These are phyloP conservation scores for Mrakia blollopis DNA, from an alignment of 768 basidiomycete species.

Conservation along the genomic window DNA sequence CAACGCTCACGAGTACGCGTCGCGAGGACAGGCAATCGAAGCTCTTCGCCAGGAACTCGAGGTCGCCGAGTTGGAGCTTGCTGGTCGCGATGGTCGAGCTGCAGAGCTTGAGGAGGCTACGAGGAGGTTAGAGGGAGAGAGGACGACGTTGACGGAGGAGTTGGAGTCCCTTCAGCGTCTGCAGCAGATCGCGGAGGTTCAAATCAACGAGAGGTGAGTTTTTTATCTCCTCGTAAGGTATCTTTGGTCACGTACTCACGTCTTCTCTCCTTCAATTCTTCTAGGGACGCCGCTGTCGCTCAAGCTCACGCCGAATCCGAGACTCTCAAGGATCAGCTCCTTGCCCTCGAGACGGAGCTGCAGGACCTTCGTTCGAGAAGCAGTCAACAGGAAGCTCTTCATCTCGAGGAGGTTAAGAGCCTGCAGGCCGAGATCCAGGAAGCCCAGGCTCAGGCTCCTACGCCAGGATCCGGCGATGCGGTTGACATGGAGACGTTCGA, in stretches of 20 bases:
- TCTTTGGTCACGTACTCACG: too few relatives aligned
- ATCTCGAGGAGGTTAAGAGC: neutral
- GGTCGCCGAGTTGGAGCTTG: neutral
- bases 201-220: constrained; percentile 7
- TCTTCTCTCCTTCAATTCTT: neutral
- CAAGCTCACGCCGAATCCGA: neutral
- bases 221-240: too few relatives aligned
- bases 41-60: neutral
- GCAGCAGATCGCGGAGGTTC: neutral
- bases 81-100: neutral
- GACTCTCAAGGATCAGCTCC: constrained; percentile 3
- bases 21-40: neutral
- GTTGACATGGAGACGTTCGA: neutral
- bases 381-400: neutral
- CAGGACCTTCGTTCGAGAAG: neutral
- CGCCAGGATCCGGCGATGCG: neutral
- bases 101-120: neutral
- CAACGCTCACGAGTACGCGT: neutral
- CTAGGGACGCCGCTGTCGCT: neutral
- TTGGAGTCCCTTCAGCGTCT: neutral
- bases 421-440: neutral
- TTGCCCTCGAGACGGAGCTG: neutral
- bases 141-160: neutral
- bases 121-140: neutral
- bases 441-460: neutral